These are phyloP conservation scores for Chytriomyces confervae DNA, from an alignment of 192 early-diverging fungal species.

Conservation along the genomic window DNA sequence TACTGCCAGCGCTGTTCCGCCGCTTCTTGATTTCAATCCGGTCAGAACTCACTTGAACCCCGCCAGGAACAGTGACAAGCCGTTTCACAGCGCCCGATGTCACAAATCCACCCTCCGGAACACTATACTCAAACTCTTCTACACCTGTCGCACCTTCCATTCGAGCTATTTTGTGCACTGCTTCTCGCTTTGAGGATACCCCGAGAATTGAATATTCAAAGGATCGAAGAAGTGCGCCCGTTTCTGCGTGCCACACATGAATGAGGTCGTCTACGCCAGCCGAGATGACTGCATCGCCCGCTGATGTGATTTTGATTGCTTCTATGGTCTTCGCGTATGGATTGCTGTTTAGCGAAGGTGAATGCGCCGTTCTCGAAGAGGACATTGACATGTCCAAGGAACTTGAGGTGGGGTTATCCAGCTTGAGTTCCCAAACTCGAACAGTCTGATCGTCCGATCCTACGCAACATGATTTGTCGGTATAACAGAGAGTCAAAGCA, in stretches of 20 bases:
- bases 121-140: background rate
- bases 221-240: conserved; percentile 23
- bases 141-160: background rate
- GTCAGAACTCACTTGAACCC: conserved; percentile 1
- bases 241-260: conserved; percentile 29
- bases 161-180: conserved; percentile 3
- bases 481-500: background rate
- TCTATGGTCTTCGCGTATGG: background rate
- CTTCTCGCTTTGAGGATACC: conserved; percentile 2
- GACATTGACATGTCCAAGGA: background rate
- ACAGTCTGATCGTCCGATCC: conserved; percentile 36
- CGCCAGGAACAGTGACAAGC: conserved; percentile 17
- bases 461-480: background rate
- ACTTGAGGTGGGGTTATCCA: conserved; percentile 1
- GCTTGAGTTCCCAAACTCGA: conserved; percentile 30
- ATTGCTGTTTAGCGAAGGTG: background rate
- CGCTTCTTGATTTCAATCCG: conserved; percentile 26
- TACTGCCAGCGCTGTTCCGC: background rate
- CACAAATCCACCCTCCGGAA: background rate
- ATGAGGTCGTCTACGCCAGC: conserved; percentile 32
- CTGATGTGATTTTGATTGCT: conserved; percentile 23
- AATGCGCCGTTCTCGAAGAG: background rate
- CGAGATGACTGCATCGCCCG: conserved; percentile 16
- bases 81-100: background rate
- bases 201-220: conserved; percentile 9